A percentile compares a stretch with the other conserved stretches of the same genome.
Conservation (phyloP, 2,329 filamentous ascomycete genomes). For the Curvularia verruculosa region DNA sequence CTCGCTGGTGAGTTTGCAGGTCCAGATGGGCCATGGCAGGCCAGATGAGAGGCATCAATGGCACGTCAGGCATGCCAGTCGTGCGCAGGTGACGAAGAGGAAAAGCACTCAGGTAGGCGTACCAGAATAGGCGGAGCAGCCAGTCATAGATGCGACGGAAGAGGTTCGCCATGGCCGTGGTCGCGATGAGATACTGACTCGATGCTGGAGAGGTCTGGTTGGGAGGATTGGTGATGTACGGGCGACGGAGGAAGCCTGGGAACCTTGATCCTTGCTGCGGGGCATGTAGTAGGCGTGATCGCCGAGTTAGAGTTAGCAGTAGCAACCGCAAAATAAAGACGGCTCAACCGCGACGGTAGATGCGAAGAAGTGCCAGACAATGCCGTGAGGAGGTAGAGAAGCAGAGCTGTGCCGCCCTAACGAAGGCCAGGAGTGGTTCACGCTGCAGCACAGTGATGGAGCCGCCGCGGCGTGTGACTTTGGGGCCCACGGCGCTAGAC, state of each 20-base stretch:
- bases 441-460: conserved; percentile 27
- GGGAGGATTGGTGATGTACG: conserved; percentile 37
- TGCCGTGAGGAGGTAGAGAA: conserved; percentile 18
- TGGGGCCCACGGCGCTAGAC: conserved; percentile 18
- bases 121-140: conserved; percentile 98
- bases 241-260: conserved; percentile 40
- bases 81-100: conserved; percentile 16
- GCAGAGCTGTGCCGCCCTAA: conserved; percentile 41
- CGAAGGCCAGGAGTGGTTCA: conserved; percentile 31
- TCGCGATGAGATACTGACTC: conserved; percentile 42
- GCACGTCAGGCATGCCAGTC: conserved; percentile 37
- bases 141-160: conserved; percentile 98
- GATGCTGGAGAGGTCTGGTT: conserved; percentile 32
- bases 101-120: conserved; percentile 48
- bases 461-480: conserved; percentile 30
- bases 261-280: conserved; percentile 47
- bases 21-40: conserved; percentile 22
- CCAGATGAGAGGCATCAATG: conserved; percentile 31
- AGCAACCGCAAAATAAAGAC: conserved; percentile 36
- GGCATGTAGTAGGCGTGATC: conserved; percentile 41
- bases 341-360: conserved; percentile 22
- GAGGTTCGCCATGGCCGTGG: conserved; percentile 75
- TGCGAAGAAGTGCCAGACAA: conserved; percentile 26
- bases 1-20: conserved; percentile 26
- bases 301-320: conserved; percentile 26